Conservation (phyloP, 768 basidiomycete genomes). For the Mrakia gelida region DNA sequence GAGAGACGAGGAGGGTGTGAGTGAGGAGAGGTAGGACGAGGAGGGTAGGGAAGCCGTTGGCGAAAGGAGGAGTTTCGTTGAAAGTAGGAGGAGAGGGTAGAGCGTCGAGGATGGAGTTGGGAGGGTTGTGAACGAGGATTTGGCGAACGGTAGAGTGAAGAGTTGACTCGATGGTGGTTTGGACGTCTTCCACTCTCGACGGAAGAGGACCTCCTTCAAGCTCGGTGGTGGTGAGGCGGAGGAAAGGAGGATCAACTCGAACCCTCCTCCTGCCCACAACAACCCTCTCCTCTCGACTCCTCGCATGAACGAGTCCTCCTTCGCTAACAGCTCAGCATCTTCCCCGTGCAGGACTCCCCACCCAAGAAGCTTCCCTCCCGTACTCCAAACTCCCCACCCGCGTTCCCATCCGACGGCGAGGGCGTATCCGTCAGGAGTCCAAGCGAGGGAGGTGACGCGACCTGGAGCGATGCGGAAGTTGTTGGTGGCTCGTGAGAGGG, state of each 20-base stretch:
- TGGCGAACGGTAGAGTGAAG: conserved; percentile 10
- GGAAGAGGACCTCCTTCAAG: neutral
- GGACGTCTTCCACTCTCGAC: neutral
- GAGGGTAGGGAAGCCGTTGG: neutral
- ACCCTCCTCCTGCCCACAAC: conserved; percentile 18
- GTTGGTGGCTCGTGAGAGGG: conserved; percentile 35
- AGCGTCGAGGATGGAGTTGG: conserved; percentile 48
- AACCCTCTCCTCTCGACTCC: conserved; percentile 52
- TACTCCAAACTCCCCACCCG: conserved; percentile 87
- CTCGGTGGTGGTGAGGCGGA: neutral
- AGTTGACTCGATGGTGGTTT: neutral
- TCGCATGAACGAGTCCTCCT: conserved; percentile 76
- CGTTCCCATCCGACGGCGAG: conserved; percentile 85
- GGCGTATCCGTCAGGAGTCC: conserved; percentile 95
- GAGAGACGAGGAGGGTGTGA: conserved; percentile 17
- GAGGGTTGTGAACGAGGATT: neutral
- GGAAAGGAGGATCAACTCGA: conserved; percentile 19
- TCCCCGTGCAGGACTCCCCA: conserved; percentile 66
- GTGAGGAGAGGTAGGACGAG: neutral
- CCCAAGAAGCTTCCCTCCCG: conserved; percentile 79
- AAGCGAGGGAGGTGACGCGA: conserved; percentile 55
- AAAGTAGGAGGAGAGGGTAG: conserved; percentile 25
- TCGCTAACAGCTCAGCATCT: conserved; percentile 47
- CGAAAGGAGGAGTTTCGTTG: conserved; percentile 15
- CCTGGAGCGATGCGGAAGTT: conserved; percentile 35